Conservation (phyloP, 83 land plant species). For the Picea abies region DNA sequence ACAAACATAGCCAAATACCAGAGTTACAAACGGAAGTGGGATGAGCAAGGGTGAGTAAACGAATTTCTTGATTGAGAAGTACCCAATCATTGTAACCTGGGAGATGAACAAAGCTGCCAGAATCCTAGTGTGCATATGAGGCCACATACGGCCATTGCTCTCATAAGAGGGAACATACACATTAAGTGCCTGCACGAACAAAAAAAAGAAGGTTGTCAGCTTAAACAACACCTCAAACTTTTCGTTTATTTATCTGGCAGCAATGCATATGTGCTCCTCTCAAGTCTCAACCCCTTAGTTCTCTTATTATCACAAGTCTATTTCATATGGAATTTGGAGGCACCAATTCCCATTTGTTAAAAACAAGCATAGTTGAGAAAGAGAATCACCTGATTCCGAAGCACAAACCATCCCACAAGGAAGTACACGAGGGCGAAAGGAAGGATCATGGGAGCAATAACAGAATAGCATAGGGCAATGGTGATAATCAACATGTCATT, state of each 20-base stretch:
- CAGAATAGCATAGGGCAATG: constrained; percentile 75
- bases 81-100: constrained; percentile 87
- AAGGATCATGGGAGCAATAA: constrained; percentile 29
- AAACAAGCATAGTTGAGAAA: too few relatives aligned
- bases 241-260: too few relatives aligned
- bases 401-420: constrained; percentile 67
- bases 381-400: constrained; percentile 33
- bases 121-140: constrained; percentile 73
- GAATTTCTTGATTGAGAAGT: constrained; percentile 70
- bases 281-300: not conserved
- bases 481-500: constrained; percentile 82
- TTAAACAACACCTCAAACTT: not conserved
- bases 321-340: not conserved
- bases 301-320: not conserved
- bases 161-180: constrained; percentile 83
- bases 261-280: too few relatives aligned
- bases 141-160: constrained; percentile 95
- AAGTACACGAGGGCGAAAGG: constrained; percentile 77
- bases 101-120: constrained; percentile 65
- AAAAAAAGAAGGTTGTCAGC: not conserved
- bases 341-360: too few relatives aligned
- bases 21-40: constrained; percentile 39
- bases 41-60: constrained; percentile 47
- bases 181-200: constrained; percentile 32
- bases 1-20: constrained; percentile 47